Evolutionary conservation across 371 early-diverging fungal species (phyloP).

Genomic region (Umbelopsis sp.): DNA sequence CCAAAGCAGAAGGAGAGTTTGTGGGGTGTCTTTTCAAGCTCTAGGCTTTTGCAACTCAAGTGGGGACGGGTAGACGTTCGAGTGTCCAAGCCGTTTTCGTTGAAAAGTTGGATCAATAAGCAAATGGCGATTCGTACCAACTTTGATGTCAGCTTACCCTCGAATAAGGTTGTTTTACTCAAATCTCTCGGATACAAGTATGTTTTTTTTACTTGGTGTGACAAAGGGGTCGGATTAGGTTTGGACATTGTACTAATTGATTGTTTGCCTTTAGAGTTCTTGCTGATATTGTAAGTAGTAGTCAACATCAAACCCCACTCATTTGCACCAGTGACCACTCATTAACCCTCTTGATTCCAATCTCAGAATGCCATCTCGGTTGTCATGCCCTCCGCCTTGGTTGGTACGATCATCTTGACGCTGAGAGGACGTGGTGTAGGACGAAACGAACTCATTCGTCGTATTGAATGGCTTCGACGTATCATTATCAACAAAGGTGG

Average conservation of each 20-base stretch:
- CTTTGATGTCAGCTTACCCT: slow-evolving; percentile 34
- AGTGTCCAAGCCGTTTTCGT: slow-evolving; percentile 78
- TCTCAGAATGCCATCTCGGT: slow-evolving; percentile 65
- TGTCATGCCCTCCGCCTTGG: slow-evolving; percentile 86
- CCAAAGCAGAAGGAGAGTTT: slow-evolving; percentile 86
- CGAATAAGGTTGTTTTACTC: slow-evolving; percentile 47
- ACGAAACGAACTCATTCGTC: slow-evolving; percentile 78
- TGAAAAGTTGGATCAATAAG: slow-evolving; percentile 68
- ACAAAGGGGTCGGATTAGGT: not conserved
- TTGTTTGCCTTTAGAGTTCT: slow-evolving; percentile 47
- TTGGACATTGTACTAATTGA: not conserved
- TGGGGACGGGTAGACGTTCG: slow-evolving; percentile 82
- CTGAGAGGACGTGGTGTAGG: slow-evolving; percentile 87
- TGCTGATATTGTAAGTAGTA: slow-evolving; percentile 67
- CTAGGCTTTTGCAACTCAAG: slow-evolving; percentile 67
- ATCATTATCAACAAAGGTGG: slow-evolving; percentile 78
- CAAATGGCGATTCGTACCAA: slow-evolving; percentile 59
- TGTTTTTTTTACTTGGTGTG: not conserved
- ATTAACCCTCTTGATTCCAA: not conserved
- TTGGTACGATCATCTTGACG: slow-evolving; percentile 83
- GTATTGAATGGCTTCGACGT: slow-evolving; percentile 78
- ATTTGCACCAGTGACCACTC: not conserved
- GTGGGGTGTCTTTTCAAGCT: slow-evolving; percentile 63
- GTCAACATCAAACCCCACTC: too few species aligned
- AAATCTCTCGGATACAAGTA: slow-evolving; percentile 63